Base-by-base conservation (phyloP, 108 stramenopile genomes). In the Fragilaria radians region DNA sequence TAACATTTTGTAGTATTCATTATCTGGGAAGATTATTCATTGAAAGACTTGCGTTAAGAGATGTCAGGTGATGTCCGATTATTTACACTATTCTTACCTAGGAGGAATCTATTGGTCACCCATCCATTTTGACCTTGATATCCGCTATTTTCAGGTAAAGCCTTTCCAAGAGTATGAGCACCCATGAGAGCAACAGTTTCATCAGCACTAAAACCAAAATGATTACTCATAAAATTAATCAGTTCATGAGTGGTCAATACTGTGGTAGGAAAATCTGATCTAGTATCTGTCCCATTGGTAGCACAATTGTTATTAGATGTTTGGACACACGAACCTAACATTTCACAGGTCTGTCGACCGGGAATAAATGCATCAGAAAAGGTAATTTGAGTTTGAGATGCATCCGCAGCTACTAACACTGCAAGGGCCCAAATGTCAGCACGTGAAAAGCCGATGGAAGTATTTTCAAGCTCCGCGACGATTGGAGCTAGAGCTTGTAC, bases 101-200 rank as follows among this genome's bases (percentile, higher is more conserved):
- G 34, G 17, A 26, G 17, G 9, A 18, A 23, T 19, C 51, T 51
- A 5, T 50, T 26, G 17, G 17, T 29, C 7, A 46, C 54, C 61
- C 65, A 62, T 7, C 63, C 74, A 42, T 48, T 33, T 34, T 30
- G 46, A 24, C 77, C 74, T 9, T 65, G 48, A 56, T 74, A 77
- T 31, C 81, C 81, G n/a, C n/a, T n/a, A n/a, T n/a, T n/a, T n/a
- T n/a, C n/a, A n/a, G n/a, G n/a, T n/a, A n/a, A n/a, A n/a, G 53
- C 32, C 21, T 58, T 79, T 4, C 73, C 78, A 25, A 77, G 55
- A 14, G 72, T 45, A 36, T 82, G 81, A 0, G 78, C 81, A 32
- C 81, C 81, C 78, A 79, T 79, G 46, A 82, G 58, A 17, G 73
- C 76, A n/a, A n/a, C n/a, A n/a, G n/a, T n/a, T n/a, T n/a, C n/a